phyloP scores from a whole-genome alignment of 2,329 filamentous ascomycete species.

The Sordariomycetes sp. region DNA sequence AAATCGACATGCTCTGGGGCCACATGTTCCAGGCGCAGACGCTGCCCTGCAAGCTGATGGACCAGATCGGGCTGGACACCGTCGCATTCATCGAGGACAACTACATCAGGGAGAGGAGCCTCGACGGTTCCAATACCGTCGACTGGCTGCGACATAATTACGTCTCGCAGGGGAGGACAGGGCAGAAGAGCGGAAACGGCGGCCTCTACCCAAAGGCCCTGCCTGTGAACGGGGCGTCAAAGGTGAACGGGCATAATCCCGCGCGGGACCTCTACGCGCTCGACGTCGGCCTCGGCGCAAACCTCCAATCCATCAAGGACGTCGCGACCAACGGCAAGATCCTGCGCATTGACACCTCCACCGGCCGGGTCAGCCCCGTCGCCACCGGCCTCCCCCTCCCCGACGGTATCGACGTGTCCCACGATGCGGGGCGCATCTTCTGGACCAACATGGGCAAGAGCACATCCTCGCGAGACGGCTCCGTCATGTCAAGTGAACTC shows the following conservation, averaged over 20 bases:
- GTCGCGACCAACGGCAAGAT: constrained; percentile 1
- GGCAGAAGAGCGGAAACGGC: constrained; percentile 28
- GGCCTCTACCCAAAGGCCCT: constrained; percentile 22
- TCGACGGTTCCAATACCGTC: constrained; percentile 26
- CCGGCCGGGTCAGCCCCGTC: constrained; percentile 11
- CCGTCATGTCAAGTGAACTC: constrained; percentile 30
- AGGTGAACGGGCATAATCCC: neutral
- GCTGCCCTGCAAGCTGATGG: constrained; percentile 27
- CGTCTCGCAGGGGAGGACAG: constrained; percentile 33
- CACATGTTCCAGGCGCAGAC: constrained; percentile 19
- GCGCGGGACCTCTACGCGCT: constrained; percentile 13
- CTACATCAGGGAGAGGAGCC: constrained; percentile 36
- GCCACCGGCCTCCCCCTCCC: constrained; percentile 20
- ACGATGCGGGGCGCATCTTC: constrained; percentile 24
- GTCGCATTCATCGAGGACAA: constrained; percentile 41
- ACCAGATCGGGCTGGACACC: constrained; percentile 39
- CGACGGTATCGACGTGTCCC: constrained; percentile 31
- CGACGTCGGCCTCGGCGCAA: constrained; percentile 15
- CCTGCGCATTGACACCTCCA: constrained; percentile 9
- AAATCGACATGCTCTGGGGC: constrained; percentile 36
- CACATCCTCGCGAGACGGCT: constrained; percentile 23
- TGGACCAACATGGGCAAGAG: constrained; percentile 39
- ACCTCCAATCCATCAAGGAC: neutral
- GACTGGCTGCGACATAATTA: constrained; percentile 31
- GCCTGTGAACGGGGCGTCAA: neutral